These are phyloP conservation scores for Mallotus japonicus DNA, from an alignment of 441 rosid species.

Conservation along the genomic window DNA sequence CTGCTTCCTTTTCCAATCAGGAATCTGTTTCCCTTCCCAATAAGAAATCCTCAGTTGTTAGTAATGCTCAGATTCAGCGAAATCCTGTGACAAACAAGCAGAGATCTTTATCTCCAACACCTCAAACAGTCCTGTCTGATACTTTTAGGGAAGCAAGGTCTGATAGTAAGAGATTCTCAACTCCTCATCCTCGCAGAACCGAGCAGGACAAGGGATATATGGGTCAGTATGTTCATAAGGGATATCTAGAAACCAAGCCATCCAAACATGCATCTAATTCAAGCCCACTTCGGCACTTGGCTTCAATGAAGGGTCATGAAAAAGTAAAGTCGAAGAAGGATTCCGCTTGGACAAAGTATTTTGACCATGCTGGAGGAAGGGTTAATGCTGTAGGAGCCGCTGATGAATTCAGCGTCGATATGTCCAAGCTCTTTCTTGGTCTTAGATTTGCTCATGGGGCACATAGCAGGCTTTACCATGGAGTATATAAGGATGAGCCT, in stretches of 20 bases:
- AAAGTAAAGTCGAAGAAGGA: constrained; percentile 62
- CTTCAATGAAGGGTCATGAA: constrained; percentile 56
- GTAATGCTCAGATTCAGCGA: constrained; percentile 39
- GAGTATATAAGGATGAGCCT: constrained; percentile 79
- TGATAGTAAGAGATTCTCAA: constrained; percentile 70
- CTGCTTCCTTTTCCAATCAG: constrained; percentile 15
- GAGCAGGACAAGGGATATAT: constrained; percentile 41
- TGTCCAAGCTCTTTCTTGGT: constrained; percentile 86
- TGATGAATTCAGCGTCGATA: constrained; percentile 69
- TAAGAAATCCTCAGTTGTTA: constrained; percentile 28
- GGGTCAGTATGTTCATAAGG: no score
- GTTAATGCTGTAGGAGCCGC: constrained; percentile 72
- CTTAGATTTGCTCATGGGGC: constrained; percentile 93
- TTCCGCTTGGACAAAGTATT: constrained; percentile 74
- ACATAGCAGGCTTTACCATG: constrained; percentile 87
- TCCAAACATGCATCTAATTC: constrained; percentile 36
- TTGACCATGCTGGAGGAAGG: constrained; percentile 77
- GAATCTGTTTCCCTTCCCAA: constrained; percentile 28
- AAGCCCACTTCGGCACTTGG: constrained; percentile 62
- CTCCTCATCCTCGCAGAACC: constrained; percentile 68
- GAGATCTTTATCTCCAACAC: constrained; percentile 80
- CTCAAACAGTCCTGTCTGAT: constrained; percentile 58
- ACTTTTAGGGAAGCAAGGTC: constrained; percentile 82
- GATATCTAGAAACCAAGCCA: constrained; percentile 23
- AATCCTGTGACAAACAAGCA: constrained; percentile 53